Evolutionary conservation across 2,329 filamentous ascomycete genomes (phyloP), one percentile per base, ranked within the genome.

Genomic region (Trichoderma harzianum): DNA sequence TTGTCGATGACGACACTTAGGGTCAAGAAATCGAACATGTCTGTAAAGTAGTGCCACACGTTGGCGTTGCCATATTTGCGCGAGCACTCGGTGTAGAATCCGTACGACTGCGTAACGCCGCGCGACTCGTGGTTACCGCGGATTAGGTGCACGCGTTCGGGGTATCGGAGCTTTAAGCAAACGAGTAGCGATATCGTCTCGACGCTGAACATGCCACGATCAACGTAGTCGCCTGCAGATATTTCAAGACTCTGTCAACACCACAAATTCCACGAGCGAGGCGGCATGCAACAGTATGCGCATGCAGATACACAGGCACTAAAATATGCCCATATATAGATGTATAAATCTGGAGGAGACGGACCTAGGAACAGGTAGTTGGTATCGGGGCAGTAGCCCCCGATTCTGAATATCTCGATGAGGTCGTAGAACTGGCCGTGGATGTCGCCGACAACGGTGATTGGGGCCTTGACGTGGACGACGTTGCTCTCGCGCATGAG

Each of bases 401-500:
- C 96, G 78, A 99, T 99, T 83, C 94, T 94, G 85, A 99, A 99
- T 76, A 99, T 98, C 87, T 99, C 96, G 76, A 99, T 96, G 84
- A 99, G 90, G 82, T 99, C 96, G 83, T 95, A 98, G 85, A 99
- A 99, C 83, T 99, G 96, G 72, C 96, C 96, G 82, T 99, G 96
- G 76, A 99, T 99, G 81, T 99, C 96, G 76, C 96, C 96, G 51
- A 99, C 96, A 11, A 99, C 96, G 18, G 96, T 99, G 72, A 99
- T 94, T 2, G 96, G 96, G 36, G 96, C 95, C 77, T 91, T 90
- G 74, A 99, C 97, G 82, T 99, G 96, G 73, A 99, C 96, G 74
- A 99, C 96, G 84, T 99, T 99, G 88, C 95, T 98, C 89, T 99
- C 96, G 80, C 97, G 95, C 96, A 99, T 99, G 77, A 99, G 88